These are phyloP conservation scores for Umbellularia californica DNA, from an alignment of 164 flowering plant genomes.

Conservation along the genomic window DNA sequence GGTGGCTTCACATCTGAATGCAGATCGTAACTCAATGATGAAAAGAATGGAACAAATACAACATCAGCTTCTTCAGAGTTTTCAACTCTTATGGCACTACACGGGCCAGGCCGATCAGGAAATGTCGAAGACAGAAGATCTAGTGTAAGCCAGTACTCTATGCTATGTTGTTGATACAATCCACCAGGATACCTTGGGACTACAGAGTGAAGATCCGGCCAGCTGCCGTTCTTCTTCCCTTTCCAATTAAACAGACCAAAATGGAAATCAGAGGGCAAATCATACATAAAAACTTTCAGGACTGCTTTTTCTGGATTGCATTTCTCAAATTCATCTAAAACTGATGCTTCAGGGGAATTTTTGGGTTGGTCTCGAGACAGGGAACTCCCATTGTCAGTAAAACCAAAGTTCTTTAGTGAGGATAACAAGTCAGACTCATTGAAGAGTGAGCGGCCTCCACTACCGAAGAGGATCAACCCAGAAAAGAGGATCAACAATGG, in stretches of 20 bases:
- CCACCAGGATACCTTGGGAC: conserved; percentile 85
- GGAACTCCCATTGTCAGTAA: no score
- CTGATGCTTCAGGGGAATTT: no score
- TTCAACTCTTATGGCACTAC: conserved; percentile 56
- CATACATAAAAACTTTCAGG: conserved; percentile 92
- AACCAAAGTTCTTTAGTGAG: no score
- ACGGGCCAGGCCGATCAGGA: conserved; percentile 23
- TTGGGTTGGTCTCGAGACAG: no score
- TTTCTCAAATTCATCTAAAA: not conserved
- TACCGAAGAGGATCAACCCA: conserved; percentile 64
- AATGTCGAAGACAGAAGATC: conserved; percentile 67
- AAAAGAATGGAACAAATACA: conserved; percentile 28
- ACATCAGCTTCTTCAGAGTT: conserved; percentile 84
- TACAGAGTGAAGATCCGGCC: conserved; percentile 68
- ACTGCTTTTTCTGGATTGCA: conserved; percentile 14
- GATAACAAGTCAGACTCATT: conserved; percentile 35
- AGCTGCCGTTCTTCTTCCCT: conserved; percentile 35
- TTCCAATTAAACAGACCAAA: conserved; percentile 79
- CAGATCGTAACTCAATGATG: conserved; percentile 54
- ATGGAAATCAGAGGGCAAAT: conserved; percentile 79
- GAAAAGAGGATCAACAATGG: conserved; percentile 49
- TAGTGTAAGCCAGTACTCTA: conserved; percentile 90
- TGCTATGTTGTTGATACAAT: conserved; percentile 84
- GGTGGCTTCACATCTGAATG: conserved; percentile 41
- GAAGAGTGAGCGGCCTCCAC: conserved; percentile 36